Percentiles rank a stretch among this genome's conserved stretches.
phyloP scores from a whole-genome alignment of 257 asterid species.

The Sherardia arvensis region DNA sequence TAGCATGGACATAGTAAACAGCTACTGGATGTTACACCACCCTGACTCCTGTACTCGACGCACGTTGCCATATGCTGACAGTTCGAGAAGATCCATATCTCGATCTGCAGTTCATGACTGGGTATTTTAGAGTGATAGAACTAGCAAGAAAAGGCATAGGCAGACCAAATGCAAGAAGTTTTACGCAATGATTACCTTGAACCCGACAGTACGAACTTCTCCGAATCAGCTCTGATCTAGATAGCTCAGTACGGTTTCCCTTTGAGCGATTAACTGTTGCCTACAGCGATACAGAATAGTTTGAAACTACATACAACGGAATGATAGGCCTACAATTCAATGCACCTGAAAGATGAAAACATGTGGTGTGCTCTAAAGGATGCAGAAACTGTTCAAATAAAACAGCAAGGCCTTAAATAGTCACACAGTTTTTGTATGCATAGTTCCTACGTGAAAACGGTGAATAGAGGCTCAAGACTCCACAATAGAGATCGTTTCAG shows the following conservation, averaged over 20 bases:
- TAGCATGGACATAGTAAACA: not conserved
- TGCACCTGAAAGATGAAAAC: not conserved
- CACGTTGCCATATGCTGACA: slow-evolving; percentile 80
- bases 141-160: no score
- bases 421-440: not conserved
- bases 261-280: slow-evolving; percentile 89
- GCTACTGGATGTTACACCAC: slow-evolving; percentile 69
- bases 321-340: not conserved
- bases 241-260: slow-evolving; percentile 79
- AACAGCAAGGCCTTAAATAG: not conserved
- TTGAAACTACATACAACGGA: not conserved
- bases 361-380: no score
- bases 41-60: slow-evolving; percentile 69
- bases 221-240: slow-evolving; percentile 74
- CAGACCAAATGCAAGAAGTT: not conserved
- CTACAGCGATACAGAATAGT: slow-evolving; percentile 22
- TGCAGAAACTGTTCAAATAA: not conserved
- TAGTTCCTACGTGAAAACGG: not conserved
- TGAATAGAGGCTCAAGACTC: not conserved
- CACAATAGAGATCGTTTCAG: not conserved
- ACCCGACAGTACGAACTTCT: slow-evolving; percentile 88
- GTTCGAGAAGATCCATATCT: slow-evolving; percentile 91
- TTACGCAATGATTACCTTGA: slow-evolving; percentile 36
- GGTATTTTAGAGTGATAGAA: not conserved
- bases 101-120: slow-evolving; percentile 46